phyloP scores from a whole-genome alignment of 225 moss, liverwort and hornwort species.

The Polytrichum formosum region DNA sequence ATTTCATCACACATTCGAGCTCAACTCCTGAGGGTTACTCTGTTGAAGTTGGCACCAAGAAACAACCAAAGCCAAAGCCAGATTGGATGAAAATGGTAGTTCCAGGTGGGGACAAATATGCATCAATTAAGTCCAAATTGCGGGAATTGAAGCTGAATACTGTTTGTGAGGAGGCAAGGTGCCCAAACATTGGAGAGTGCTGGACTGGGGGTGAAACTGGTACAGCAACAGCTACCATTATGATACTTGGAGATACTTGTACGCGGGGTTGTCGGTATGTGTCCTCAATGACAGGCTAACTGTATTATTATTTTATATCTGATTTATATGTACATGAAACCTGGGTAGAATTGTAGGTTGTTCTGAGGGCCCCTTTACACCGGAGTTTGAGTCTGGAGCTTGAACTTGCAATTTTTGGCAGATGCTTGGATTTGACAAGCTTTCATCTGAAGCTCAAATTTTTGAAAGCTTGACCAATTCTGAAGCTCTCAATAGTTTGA shows the following conservation, averaged over 20 bases:
- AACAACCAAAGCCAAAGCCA: slow-evolving; percentile 78
- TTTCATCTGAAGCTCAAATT: too few species aligned
- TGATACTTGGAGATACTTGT: slow-evolving; percentile 98
- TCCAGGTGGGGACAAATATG: slow-evolving; percentile 91
- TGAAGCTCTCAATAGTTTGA: too few species aligned
- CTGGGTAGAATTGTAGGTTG: too few species aligned
- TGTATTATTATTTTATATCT: too few species aligned
- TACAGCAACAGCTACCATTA: slow-evolving; percentile 96
- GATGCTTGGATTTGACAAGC: too few species aligned
- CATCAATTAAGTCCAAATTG: slow-evolving; percentile 82
- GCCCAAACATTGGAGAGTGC: slow-evolving; percentile 99
- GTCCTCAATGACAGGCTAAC: neutral
- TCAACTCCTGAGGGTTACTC: slow-evolving; percentile 69
- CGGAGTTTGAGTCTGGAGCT: too few species aligned
- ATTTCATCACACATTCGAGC: slow-evolving; percentile 74
- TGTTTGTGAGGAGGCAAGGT: slow-evolving; percentile 95
- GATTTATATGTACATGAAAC: too few species aligned
- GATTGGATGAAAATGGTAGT: slow-evolving; percentile 95
- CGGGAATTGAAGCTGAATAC: slow-evolving; percentile 91
- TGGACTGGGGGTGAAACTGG: slow-evolving; percentile 97
- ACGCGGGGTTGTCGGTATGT: slow-evolving; percentile 90
- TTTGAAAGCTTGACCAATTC: too few species aligned
- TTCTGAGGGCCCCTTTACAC: too few species aligned
- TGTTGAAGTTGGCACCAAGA: slow-evolving; percentile 91
- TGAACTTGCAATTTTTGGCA: too few species aligned